Percentiles rank a stretch among this genome's conserved stretches.
Evolutionary conservation across 805 yeast species (phyloP).

Genomic region (Saccharomycopsis schoenii): DNA sequence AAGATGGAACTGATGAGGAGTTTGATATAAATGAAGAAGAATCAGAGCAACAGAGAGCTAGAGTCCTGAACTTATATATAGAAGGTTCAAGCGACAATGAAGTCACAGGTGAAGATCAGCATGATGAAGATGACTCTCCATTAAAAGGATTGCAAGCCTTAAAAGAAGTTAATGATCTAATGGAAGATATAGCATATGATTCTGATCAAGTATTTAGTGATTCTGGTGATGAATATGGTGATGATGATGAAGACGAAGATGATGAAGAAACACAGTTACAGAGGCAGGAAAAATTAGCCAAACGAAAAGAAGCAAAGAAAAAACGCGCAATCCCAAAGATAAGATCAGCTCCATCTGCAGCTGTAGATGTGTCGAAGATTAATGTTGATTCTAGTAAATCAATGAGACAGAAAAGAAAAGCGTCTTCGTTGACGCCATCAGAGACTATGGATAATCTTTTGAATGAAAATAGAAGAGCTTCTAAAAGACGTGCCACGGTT

Average conservation of each 20-base stretch:
- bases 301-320: slow-evolving; percentile 25
- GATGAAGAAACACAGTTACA: slow-evolving; percentile 35
- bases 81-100: slow-evolving; percentile 1
- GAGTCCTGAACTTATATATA: not conserved
- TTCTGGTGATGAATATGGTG: slow-evolving; percentile 28
- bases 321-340: slow-evolving; percentile 28
- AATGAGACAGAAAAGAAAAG: slow-evolving; percentile 16
- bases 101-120: not conserved
- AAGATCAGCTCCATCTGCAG: not conserved
- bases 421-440: slow-evolving; percentile 26
- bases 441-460: slow-evolving; percentile 40
- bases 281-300: slow-evolving; percentile 22
- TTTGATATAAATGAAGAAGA: slow-evolving; percentile 11
- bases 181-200: not conserved
- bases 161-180: not conserved
- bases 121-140: not conserved
- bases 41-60: not conserved
- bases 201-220: slow-evolving; percentile 17
- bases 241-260: slow-evolving; percentile 23
- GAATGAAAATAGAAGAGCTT: slow-evolving; percentile 49
- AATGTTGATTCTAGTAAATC: slow-evolving; percentile 2
- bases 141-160: not conserved
- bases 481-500: slow-evolving; percentile 69
- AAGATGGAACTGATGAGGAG: slow-evolving; percentile 17
- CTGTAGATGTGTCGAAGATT: no score